Evolutionary conservation across 2,329 filamentous ascomycete species (phyloP), one percentile per base, ranked within the genome.

Genomic region (Myriosclerotinia curreyana): DNA sequence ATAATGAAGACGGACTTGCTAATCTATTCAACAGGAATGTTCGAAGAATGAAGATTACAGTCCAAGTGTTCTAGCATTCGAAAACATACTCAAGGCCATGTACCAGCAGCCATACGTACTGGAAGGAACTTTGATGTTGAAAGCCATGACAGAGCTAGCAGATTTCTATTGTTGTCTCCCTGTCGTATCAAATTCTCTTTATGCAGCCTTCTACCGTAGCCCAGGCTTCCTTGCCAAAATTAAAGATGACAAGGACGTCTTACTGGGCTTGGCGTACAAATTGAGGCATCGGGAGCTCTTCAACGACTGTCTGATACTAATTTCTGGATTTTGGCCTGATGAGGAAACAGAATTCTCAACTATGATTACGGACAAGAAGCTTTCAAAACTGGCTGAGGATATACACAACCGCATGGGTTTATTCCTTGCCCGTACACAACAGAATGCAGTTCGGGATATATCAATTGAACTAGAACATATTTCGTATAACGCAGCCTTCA

Each of bases 101-200:
- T 60, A 60, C 31, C 34, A 6, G 25, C 46, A 50, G n/a, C 28
- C 12, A 2, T 60, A 49, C 31, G 15, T 7, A 20, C 7, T 50
- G 0, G 31, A 5, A 36, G 20, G 22, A 14, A 48, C 22, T 2
- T 5, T 6, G 15, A 15, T 36, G 11, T 2, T 60, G 28, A 14
- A 50, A 12, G 9, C 20, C 9, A 12, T 36, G n/a, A 48, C 15
- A 20, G 14, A n/a, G 2, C n/a, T 14, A 3, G 56, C 44, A 9
- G 56, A 50, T 14, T 50, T 50, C 15, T 50, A 60, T 22, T 38
- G 44, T 12, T 46, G 42, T 15, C 56, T 49, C 3, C 56, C 56
- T 2, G 31, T 36, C 2, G 44, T 60, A 2, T 60, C 56, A 2
- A 25, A 22, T 9, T 59, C 42, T 5, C 17, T 59, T 1, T 44